These are phyloP conservation scores for Nadsonia commutata DNA, from an alignment of 1,139 yeast genomes.

Conservation along the genomic window DNA sequence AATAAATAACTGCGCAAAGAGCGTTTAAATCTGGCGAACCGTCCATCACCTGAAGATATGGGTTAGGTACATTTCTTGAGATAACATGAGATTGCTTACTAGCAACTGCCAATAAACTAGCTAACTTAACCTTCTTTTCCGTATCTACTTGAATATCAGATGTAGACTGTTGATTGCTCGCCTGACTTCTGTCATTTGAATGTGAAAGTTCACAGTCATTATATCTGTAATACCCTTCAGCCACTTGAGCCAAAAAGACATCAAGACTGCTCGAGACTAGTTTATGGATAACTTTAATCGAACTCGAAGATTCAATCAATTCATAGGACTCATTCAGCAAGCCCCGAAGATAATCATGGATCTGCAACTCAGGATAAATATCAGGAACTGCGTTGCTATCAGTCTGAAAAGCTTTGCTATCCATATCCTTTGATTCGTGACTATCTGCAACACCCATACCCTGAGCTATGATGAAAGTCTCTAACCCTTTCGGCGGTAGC, in stretches of 20 bases:
- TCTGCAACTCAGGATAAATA: slow-evolving; percentile 3
- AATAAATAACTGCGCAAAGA: slow-evolving; percentile 78
- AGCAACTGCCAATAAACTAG: slow-evolving; percentile 51
- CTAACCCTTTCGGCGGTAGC: slow-evolving; percentile 30
- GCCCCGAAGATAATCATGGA: slow-evolving; percentile 14
- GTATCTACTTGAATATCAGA: slow-evolving; percentile 4
- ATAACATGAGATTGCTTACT: slow-evolving; percentile 51
- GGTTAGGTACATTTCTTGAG: slow-evolving; percentile 33
- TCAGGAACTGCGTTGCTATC: neutral
- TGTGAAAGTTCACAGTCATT: slow-evolving; percentile 7
- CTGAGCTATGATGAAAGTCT: slow-evolving; percentile 23
- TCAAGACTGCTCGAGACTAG: slow-evolving; percentile 24
- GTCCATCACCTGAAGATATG: slow-evolving; percentile 33
- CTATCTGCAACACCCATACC: slow-evolving; percentile 14
- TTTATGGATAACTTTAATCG: slow-evolving; percentile 24
- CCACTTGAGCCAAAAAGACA: slow-evolving; percentile 17
- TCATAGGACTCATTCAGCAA: slow-evolving; percentile 39
- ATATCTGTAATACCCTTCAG: slow-evolving; percentile 2
- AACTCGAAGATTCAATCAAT: slow-evolving; percentile 31
- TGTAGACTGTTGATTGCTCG: slow-evolving; percentile 1
- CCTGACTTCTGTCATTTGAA: neutral
- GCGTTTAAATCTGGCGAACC: slow-evolving; percentile 60
- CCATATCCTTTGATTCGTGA: slow-evolving; percentile 7
- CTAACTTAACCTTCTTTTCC: slow-evolving; percentile 37
- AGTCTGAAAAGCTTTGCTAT: slow-evolving; percentile 4